phyloP scores from a whole-genome alignment of 192 early-diverging fungal genomes.

The Phlyctochytrium arcticum region DNA sequence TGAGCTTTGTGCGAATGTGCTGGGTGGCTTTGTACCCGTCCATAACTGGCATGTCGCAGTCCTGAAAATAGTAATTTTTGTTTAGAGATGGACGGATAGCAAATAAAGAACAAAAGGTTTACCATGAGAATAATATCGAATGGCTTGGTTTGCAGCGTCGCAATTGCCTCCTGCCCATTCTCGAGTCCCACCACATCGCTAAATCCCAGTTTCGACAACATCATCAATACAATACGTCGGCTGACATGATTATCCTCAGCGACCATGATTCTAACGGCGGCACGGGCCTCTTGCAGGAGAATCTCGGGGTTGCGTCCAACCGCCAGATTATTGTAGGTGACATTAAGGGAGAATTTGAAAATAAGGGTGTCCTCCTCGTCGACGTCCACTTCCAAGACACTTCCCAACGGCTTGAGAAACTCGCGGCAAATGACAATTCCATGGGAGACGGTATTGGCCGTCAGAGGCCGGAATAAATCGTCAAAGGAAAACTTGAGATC shows the following conservation, averaged over 20 bases:
- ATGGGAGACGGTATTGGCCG: constrained; percentile 5
- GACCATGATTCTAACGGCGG: not conserved
- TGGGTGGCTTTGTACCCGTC: not conserved
- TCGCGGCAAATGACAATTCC: constrained; percentile 17
- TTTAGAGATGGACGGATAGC: not conserved
- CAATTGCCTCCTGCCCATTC: constrained; percentile 8
- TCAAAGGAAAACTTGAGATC: constrained; percentile 12
- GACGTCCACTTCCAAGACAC: not conserved
- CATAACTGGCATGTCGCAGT: constrained; percentile 22
- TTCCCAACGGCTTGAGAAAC: constrained; percentile 7
- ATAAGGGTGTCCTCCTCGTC: not conserved
- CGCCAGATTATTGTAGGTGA: constrained; percentile 8
- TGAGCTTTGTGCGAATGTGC: not conserved
- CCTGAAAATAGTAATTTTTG: not conserved
- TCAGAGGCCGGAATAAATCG: constrained; percentile 6
- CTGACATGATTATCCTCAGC: constrained; percentile 20
- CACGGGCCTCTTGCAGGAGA: not conserved
- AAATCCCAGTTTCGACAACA: constrained; percentile 14
- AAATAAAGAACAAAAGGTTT: not conserved
- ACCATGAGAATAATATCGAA: constrained; percentile 22
- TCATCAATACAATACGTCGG: constrained; percentile 3
- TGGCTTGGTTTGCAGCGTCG: not conserved
- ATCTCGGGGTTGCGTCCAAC: too few species aligned
- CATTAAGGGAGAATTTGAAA: not conserved
- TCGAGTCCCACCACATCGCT: not conserved